These are phyloP conservation scores for Naganishia sp. DNA, from an alignment of 1,284 basidiomycete genomes.

Conservation along the genomic window DNA sequence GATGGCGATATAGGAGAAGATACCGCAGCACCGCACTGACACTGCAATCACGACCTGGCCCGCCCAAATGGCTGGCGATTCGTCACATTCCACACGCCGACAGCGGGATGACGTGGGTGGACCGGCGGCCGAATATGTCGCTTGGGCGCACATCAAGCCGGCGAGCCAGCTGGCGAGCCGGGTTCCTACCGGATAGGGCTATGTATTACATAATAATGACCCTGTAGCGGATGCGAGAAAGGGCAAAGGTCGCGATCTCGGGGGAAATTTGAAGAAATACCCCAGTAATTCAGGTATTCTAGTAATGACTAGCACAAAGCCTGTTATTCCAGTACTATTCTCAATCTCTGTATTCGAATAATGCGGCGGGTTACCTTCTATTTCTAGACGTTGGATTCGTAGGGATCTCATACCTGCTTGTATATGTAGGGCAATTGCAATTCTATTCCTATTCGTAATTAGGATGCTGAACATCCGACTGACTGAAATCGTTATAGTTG, in stretches of 20 bases:
- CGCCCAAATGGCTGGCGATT: background rate
- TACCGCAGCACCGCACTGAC: background rate
- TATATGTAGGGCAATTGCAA: constrained; percentile 50
- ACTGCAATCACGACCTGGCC: background rate
- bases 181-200: no score
- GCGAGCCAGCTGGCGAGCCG: no score
- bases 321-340: constrained; percentile 49
- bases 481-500: constrained; percentile 47
- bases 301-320: constrained; percentile 49
- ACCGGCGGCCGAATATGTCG: constrained; percentile 45
- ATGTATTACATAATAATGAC: no score
- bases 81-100: constrained; percentile 1
- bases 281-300: constrained; percentile 40
- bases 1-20: background rate
- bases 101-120: background rate
- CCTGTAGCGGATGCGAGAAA: no score
- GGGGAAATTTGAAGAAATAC: no score
- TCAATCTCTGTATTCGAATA: constrained; percentile 51
- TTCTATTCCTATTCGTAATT: constrained; percentile 39
- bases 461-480: constrained; percentile 52
- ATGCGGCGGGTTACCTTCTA: constrained; percentile 45
- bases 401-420: constrained; percentile 49
- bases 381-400: constrained; percentile 46
- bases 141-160: background rate
- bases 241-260: no score